Evolutionary conservation across 2,329 filamentous ascomycete species (phyloP), one percentile per base, ranked within the genome.

Genomic region (Zymoseptoria tritici): DNA sequence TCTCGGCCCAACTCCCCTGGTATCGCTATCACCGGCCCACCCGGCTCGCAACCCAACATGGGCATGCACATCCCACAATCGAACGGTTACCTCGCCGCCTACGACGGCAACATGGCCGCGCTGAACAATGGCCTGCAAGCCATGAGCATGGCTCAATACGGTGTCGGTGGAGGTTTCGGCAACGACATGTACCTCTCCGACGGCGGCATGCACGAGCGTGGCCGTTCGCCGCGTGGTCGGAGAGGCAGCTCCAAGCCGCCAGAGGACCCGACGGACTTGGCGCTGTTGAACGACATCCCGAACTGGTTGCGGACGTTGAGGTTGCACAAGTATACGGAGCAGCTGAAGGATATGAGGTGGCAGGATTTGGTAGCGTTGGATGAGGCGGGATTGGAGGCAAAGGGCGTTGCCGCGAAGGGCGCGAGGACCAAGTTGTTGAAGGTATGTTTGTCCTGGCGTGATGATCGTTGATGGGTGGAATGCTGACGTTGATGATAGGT

Each of bases 281-380:
- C 83, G 50, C 83, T 99, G 61, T 82, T 99, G 68, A 90, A 96
- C 77, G 94, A 99, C 72, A 97, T 99, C 67, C 93, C 94, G 57
- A 89, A 87, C 74, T 99, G 94, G 94, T 83, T 99, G 70, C 86
- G 94, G 73, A 97, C 91, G 74, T 82, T 97, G 72, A 86, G 94
- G 62, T 81, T 99, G 70, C 94, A 99, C 81, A 99, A 99, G 80
- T 99, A 99, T 77, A 99, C 94, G 9, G 94, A 99, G 68, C 95
- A 97, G 68, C 79, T 99, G 64, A 99, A 97, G 78, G 93, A 97
- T 71, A 85, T 97, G 81, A 91, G 94, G 71, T 99, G 94, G 94
- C 89, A 88, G 26, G 94, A 99, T 57, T 78, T 99, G 68, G 80
- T 99, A 61, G 89, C 94, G 75, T 80, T 99, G 67, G 91, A 97